Evolutionary conservation across 108 stramenopile genomes (phyloP).

Genomic region (Conticribra guillardii): DNA sequence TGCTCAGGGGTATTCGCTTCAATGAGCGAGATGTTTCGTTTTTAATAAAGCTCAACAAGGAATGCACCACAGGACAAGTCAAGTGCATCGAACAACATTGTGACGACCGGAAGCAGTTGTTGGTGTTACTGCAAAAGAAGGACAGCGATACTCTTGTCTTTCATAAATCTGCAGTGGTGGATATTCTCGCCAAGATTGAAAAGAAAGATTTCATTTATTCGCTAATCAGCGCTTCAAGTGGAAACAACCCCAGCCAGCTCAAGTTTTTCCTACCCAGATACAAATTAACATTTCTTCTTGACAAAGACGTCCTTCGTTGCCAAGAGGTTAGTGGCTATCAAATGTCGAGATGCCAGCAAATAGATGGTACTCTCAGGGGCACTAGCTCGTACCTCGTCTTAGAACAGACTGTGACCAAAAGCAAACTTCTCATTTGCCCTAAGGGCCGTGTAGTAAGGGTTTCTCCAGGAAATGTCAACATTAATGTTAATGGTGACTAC

Average conservation of each 20-base stretch:
- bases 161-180: conserved; percentile 22
- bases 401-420: conserved; percentile 1
- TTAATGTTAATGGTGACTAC: conserved; percentile 8
- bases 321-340: conserved; percentile 32
- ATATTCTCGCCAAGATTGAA: conserved; percentile 30
- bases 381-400: conserved; percentile 33
- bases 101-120: not conserved
- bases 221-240: not conserved
- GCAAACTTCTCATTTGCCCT: conserved; percentile 21
- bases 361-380: conserved; percentile 26
- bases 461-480: not conserved
- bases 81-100: conserved; percentile 20
- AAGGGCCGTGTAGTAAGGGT: conserved; percentile 19
- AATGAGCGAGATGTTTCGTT: conserved; percentile 32
- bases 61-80: conserved; percentile 9
- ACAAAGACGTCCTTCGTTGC: conserved; percentile 14
- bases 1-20: conserved; percentile 38
- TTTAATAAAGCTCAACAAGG: conserved; percentile 7
- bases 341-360: conserved; percentile 26
- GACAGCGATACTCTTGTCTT: conserved; percentile 18
- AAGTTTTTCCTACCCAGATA: conserved; percentile 46
- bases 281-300: conserved; percentile 34
- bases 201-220: conserved; percentile 19
- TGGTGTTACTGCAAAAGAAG: not conserved
- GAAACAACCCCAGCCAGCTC: not conserved